These are phyloP conservation scores for Wickerhamomyces alni DNA, from an alignment of 805 yeast genomes.

Conservation along the genomic window DNA sequence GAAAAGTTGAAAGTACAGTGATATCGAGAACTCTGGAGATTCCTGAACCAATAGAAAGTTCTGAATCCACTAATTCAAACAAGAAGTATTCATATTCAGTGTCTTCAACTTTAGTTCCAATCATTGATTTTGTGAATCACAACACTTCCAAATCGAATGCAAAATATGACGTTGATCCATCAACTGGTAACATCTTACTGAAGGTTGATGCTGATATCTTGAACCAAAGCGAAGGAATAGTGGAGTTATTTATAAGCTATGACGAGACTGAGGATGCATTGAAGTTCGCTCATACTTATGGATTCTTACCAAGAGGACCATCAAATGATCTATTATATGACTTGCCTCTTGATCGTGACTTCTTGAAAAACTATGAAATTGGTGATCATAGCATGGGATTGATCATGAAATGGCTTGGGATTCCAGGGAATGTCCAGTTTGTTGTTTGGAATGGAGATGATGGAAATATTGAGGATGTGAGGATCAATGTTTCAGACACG, in stretches of 20 bases:
- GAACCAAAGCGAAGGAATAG: constrained; percentile 5
- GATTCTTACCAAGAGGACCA: constrained; percentile 36
- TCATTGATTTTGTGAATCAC: constrained; percentile 67
- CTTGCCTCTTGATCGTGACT: constrained; percentile 26
- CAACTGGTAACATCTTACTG: constrained; percentile 37
- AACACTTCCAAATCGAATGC: constrained; percentile 39
- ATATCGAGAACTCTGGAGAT: constrained; percentile 60
- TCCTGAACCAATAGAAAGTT: constrained; percentile 33
- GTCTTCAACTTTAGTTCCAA: constrained; percentile 55
- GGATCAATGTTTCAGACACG: constrained; percentile 26
- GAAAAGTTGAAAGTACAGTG: constrained; percentile 37
- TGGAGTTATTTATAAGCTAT: constrained; percentile 41
- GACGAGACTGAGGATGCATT: constrained; percentile 36
- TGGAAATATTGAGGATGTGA: constrained; percentile 14
- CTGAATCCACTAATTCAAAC: constrained; percentile 1
- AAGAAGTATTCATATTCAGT: constrained; percentile 35
- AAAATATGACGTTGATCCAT: constrained; percentile 52
- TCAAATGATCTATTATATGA: constrained; percentile 23
- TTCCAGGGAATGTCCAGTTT: constrained; percentile 36
- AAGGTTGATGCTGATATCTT: constrained; percentile 16
- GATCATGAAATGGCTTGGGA: constrained; percentile 30
- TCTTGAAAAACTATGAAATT: constrained; percentile 5
- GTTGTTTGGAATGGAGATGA: constrained; percentile 18
- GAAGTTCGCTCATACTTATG: constrained; percentile 36
- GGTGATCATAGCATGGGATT: constrained; percentile 17